These are phyloP conservation scores for Dianthus caryophyllus DNA, from an alignment of 148 eudicot genomes.

Conservation along the genomic window DNA sequence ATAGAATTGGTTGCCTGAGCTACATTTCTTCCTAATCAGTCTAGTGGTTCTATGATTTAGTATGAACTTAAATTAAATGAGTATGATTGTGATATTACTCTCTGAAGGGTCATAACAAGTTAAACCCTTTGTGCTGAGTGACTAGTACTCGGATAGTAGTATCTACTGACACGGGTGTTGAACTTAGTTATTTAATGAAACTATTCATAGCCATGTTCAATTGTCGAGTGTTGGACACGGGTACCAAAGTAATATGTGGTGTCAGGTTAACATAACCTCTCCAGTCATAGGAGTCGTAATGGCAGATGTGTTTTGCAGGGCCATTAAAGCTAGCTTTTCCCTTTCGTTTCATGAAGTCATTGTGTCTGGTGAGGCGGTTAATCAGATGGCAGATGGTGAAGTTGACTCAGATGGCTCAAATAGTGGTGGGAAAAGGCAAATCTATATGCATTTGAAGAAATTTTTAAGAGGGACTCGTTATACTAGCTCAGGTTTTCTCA, in stretches of 20 bases:
- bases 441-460: slow-evolving; percentile 78
- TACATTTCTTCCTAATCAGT: not conserved
- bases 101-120: not conserved
- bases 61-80: not conserved
- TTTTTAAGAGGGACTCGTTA: slow-evolving; percentile 83
- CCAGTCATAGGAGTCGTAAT: slow-evolving; percentile 1
- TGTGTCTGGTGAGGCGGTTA: slow-evolving; percentile 67
- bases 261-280: too few species aligned
- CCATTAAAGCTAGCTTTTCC: slow-evolving; percentile 55
- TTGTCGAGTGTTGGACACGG: too few species aligned
- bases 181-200: too few species aligned
- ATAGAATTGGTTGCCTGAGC: not conserved
- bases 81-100: not conserved
- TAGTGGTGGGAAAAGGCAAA: slow-evolving; percentile 37
- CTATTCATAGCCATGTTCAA: too few species aligned
- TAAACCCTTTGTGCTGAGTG: not conserved
- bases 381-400: slow-evolving; percentile 32
- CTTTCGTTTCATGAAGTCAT: slow-evolving; percentile 82
- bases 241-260: too few species aligned
- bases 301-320: slow-evolving; percentile 44
- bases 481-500: slow-evolving; percentile 66
- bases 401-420: slow-evolving; percentile 30
- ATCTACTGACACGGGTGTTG: too few species aligned
- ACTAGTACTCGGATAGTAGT: too few species aligned
- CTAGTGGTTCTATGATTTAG: not conserved